These are phyloP conservation scores for Boechera stricta DNA, from an alignment of 345 rosid species.

Conservation along the genomic window DNA sequence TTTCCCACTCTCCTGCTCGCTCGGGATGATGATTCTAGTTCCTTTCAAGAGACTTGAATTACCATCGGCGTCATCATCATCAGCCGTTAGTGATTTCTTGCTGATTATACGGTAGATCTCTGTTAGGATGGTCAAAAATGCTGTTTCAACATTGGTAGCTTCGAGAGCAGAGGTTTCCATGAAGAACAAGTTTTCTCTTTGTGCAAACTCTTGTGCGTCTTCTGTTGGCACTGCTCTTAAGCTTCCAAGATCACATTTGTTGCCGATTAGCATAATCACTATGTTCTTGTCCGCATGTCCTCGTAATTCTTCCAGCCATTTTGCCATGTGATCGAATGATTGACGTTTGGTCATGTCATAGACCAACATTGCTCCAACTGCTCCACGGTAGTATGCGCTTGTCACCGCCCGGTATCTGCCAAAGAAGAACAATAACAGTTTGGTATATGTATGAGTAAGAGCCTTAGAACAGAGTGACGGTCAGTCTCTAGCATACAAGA, in stretches of 20 bases:
- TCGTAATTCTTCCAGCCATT: constrained; percentile 83
- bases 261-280: constrained; percentile 78
- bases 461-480: neutral
- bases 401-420: constrained; percentile 84
- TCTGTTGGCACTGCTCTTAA: constrained; percentile 78
- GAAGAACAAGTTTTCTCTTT: constrained; percentile 80
- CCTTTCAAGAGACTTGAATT: constrained; percentile 67
- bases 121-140: constrained; percentile 68
- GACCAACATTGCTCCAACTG: constrained; percentile 84
- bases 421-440: neutral
- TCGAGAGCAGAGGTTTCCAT: constrained; percentile 91
- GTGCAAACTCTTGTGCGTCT: constrained; percentile 87
- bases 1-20: constrained; percentile 51
- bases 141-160: constrained; percentile 79
- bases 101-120: constrained; percentile 77
- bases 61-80: constrained; percentile 54
- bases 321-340: constrained; percentile 82
- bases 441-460: neutral
- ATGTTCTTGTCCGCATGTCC: constrained; percentile 89
- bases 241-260: constrained; percentile 79
- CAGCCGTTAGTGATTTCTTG: constrained; percentile 70
- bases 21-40: constrained; percentile 69
- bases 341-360: constrained; percentile 91
- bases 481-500: neutral
- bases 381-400: constrained; percentile 83